A percentile compares a stretch with the other conserved stretches of the same genome.
Evolutionary conservation across 306 rosid genomes (phyloP).

Genomic region (Dalbergia cochinchinensis): DNA sequence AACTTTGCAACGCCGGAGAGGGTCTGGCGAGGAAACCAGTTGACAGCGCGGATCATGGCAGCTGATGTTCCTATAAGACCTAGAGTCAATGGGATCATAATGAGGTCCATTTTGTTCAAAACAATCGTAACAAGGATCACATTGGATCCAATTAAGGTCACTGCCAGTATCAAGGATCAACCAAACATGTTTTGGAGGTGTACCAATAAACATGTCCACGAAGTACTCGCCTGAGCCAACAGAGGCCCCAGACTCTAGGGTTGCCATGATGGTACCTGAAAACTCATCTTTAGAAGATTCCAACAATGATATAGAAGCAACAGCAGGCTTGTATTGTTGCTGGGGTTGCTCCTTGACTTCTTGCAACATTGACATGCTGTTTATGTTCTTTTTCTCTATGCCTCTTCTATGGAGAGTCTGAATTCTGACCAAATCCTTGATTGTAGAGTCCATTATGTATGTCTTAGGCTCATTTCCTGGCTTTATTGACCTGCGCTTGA

Average conservation of each 20-base stretch:
- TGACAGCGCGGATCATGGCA: conserved; percentile 65
- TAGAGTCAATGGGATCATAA: conserved; percentile 70
- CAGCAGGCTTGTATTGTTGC: conserved; percentile 2
- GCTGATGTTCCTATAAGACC: conserved; percentile 62
- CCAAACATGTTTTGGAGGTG: conserved; percentile 84
- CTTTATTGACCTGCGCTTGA: conserved; percentile 50
- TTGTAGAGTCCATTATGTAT: conserved; percentile 55
- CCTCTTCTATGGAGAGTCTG: conserved; percentile 72
- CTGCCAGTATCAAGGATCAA: conserved; percentile 83
- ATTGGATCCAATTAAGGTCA: conserved; percentile 84
- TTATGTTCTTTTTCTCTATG: conserved; percentile 66
- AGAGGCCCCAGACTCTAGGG: conserved; percentile 72
- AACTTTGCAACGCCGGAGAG: conserved; percentile 62
- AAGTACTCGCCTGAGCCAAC: conserved; percentile 86
- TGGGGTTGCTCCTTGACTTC: conserved; percentile 17
- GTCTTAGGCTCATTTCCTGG: conserved; percentile 49
- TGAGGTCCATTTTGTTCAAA: conserved; percentile 73
- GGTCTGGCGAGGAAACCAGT: conserved; percentile 69
- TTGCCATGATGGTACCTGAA: conserved; percentile 65
- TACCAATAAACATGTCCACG: conserved; percentile 77
- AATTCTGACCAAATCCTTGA: conserved; percentile 64
- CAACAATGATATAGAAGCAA: conserved; percentile 45
- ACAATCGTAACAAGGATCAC: conserved; percentile 78
- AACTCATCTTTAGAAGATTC: conserved; percentile 47
- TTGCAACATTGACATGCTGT: conserved; percentile 53